Evolutionary conservation across 208 protist genomes (phyloP).

Genomic region (Histomonas meleagridis): DNA sequence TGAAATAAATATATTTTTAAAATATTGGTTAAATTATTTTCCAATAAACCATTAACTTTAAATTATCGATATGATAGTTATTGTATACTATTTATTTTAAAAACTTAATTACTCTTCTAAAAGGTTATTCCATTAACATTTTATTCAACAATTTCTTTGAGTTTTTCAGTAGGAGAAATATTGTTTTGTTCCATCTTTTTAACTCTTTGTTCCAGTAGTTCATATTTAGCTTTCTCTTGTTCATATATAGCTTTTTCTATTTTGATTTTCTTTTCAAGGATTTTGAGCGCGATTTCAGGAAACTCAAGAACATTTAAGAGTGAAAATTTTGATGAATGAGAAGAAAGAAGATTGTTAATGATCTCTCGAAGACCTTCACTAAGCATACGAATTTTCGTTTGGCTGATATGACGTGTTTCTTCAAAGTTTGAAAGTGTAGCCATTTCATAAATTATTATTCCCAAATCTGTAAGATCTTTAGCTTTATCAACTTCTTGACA

Average conservation of each 20-base stretch:
- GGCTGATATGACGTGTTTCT: not conserved
- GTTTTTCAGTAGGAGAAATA: too few relatives aligned
- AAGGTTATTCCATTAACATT: too few relatives aligned
- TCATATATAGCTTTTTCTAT: not conserved
- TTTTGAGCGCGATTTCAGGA: not conserved
- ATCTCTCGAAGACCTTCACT: not conserved
- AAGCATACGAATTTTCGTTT: not conserved
- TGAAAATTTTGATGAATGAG: not conserved
- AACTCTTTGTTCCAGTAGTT: not conserved
- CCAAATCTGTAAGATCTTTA: not conserved
- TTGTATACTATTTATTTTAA: too few relatives aligned
- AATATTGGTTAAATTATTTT: too few relatives aligned
- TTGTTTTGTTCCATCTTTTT: not conserved
- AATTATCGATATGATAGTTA: too few relatives aligned
- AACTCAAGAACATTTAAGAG: not conserved
- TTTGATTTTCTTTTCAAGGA: not conserved
- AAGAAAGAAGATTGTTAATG: not conserved
- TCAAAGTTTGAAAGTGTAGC: not conserved
- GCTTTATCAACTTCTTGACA: not conserved
- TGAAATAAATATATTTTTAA: too few relatives aligned
- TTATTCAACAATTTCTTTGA: too few relatives aligned
- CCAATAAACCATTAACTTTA: too few relatives aligned
- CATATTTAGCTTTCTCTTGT: not conserved
- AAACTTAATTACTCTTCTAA: too few relatives aligned
- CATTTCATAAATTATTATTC: not conserved